Percentiles rank a stretch among this genome's conserved stretches.
Conservation (phyloP, 495 filamentous ascomycete genomes). For the Entonaema liquescens region DNA sequence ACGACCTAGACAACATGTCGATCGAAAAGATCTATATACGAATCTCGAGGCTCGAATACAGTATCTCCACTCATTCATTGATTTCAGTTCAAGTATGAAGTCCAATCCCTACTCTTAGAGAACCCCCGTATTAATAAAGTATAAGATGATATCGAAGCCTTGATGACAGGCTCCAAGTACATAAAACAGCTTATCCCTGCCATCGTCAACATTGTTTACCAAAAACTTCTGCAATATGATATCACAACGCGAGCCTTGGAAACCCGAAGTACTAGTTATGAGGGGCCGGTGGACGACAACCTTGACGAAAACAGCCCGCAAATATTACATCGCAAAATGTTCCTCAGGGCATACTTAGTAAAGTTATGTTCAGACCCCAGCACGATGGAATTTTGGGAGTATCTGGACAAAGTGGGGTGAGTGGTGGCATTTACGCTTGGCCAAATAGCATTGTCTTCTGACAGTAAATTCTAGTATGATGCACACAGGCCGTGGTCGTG, state of each 20-base stretch:
- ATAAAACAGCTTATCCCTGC: conserved; percentile 78
- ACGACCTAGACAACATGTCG: conserved; percentile 66
- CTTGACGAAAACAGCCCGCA: conserved; percentile 72
- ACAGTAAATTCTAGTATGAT: conserved; percentile 60
- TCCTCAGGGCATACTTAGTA: conserved; percentile 73
- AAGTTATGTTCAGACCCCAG: conserved; percentile 75
- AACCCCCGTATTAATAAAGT: conserved; percentile 10
- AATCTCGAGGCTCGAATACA: conserved; percentile 71
- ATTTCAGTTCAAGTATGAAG: conserved; percentile 70
- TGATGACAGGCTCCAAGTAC: conserved; percentile 71
- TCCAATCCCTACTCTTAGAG: background rate
- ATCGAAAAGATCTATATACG: conserved; percentile 74
- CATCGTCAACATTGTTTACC: conserved; percentile 79
- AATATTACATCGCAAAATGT: conserved; percentile 79
- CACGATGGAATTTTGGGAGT: conserved; percentile 79
- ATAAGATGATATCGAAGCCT: conserved; percentile 72
- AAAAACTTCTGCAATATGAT: conserved; percentile 75
- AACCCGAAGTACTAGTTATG: conserved; percentile 70
- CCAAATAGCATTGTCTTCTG: background rate
- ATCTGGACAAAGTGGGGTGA: conserved; percentile 78
- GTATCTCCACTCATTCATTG: conserved; percentile 76
- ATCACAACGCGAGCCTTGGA: conserved; percentile 78
- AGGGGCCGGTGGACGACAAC: conserved; percentile 67
- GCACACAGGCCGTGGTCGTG: conserved; percentile 71
- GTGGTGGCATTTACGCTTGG: background rate